Base-by-base conservation (phyloP, 1,284 basidiomycete species). In the Exobasidium cylindrosporum region DNA sequence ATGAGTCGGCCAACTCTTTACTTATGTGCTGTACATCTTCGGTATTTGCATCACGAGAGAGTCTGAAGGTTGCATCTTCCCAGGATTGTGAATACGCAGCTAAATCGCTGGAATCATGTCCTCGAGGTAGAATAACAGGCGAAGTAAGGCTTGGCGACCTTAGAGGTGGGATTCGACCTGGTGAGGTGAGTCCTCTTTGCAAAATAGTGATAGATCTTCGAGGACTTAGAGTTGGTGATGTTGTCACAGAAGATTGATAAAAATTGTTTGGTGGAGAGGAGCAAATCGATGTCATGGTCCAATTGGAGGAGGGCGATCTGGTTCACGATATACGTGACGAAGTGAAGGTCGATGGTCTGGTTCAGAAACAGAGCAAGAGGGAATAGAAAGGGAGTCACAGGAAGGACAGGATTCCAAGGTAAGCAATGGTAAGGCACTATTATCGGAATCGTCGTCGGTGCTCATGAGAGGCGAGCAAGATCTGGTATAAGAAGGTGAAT, bases 401-500 rank as follows among this genome's bases (percentile, higher is more conserved):
- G 44, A 24, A 21, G 3, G 4, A 43, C 17, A 4, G 14, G 54
- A 28, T n/a, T 28, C 32, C 3, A 29, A 43, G 4, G 47, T 14
- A 13, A 50, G 26, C 14, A 28, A 50, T 23, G 47, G 26, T 28
- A 21, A 28, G 26, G 47, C 30, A 55, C 53, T 55, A 55, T 35
- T 55, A 31, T 55, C 53, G n/a, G 53, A 28, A 35, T 55, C 53
- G 53, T 50, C 47, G 47, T 55, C 53, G 53, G 4, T 35, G 14
- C 32, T 55, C 53, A 55, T 55, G 24, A 29, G 53, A 55, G 53
- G 53, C 53, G 53, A 55, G 28, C 53, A 29, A 55, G 26, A 29
- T 23, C 3, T 13, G 13, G 21, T 14, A 4, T 4, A 29, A 35
- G 5, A 17, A 55, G 13, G 53, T 55, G 21, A 29, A 29, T 11